Evolutionary conservation across 2,329 filamentous ascomycete genomes (phyloP).

Genomic region (Sphaerostilbella broomeana): DNA sequence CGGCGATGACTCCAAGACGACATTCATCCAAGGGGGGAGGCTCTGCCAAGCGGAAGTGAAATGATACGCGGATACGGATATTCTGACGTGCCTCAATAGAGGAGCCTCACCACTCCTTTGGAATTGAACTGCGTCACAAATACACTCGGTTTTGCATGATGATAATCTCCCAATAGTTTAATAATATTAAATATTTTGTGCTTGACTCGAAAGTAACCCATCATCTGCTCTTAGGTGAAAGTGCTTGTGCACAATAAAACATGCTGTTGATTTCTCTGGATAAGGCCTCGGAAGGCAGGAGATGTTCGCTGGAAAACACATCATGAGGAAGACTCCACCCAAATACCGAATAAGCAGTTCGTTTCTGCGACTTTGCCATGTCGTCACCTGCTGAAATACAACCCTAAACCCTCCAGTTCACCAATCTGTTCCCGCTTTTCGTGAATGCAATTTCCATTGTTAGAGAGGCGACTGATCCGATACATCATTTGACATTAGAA

Average conservation of each 20-base stretch:
- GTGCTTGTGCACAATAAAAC: slow-evolving; percentile 5
- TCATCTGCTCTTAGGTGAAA: not conserved
- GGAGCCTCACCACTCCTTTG: too few relatives aligned
- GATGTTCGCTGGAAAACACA: slow-evolving; percentile 24
- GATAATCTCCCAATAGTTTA: not conserved
- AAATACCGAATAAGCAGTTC: slow-evolving; percentile 20
- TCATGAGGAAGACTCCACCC: slow-evolving; percentile 17
- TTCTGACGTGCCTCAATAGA: too few relatives aligned
- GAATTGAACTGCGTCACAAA: too few relatives aligned
- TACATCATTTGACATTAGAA: slow-evolving; percentile 11
- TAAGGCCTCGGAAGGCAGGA: slow-evolving; percentile 21
- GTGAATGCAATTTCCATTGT: slow-evolving; percentile 2
- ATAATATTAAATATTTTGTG: not conserved
- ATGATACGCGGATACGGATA: too few relatives aligned
- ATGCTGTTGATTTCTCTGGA: slow-evolving; percentile 20
- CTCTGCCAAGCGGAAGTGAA: too few relatives aligned
- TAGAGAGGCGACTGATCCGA: slow-evolving; percentile 10
- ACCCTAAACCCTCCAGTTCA: slow-evolving; percentile 17
- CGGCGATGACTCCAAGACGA: too few relatives aligned
- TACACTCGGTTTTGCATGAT: too few relatives aligned
- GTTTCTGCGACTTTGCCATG: slow-evolving; percentile 25
- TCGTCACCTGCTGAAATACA: slow-evolving; percentile 26
- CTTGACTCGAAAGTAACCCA: slow-evolving; percentile 1
- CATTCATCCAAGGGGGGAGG: too few relatives aligned
- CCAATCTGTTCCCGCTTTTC: slow-evolving; percentile 8